Percentiles rank a stretch among this genome's conserved stretches.
phyloP scores from a whole-genome alignment of 2,329 filamentous ascomycete species.

The Hypocrella siamensis region DNA sequence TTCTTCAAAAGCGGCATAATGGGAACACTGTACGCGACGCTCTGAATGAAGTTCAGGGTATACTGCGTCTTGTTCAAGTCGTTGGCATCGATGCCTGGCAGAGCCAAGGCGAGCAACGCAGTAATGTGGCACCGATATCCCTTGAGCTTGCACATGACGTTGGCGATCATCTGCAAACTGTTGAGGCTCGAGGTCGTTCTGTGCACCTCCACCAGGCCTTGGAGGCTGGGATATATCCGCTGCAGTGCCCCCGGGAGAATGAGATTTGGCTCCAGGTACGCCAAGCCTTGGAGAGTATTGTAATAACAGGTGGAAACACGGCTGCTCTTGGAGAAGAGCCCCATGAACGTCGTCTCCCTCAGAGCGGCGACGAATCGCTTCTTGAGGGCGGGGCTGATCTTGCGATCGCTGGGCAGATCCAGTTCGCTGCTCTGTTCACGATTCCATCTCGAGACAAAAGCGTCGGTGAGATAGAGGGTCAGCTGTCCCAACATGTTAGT shows the following conservation, averaged over 20 bases:
- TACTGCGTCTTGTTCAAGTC: slow-evolving; percentile 94
- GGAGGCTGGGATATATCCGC: slow-evolving; percentile 90
- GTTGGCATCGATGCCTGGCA: slow-evolving; percentile 95
- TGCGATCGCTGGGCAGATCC: slow-evolving; percentile 65
- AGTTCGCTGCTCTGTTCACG: slow-evolving; percentile 86
- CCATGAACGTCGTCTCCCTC: slow-evolving; percentile 93
- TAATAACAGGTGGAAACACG: slow-evolving; percentile 87
- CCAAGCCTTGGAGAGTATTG: slow-evolving; percentile 74
- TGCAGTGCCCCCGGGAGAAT: slow-evolving; percentile 89
- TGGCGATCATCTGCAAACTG: slow-evolving; percentile 80
- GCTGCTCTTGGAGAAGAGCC: slow-evolving; percentile 88
- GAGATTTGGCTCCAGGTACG: slow-evolving; percentile 79
- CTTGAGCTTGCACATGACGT: slow-evolving; percentile 81
- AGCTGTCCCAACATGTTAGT: slow-evolving; percentile 80
- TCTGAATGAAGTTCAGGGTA: slow-evolving; percentile 87
- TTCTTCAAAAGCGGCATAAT: slow-evolving; percentile 57
- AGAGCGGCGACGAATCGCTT: slow-evolving; percentile 78
- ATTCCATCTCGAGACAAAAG: slow-evolving; percentile 97
- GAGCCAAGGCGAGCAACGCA: slow-evolving; percentile 74
- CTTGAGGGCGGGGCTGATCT: slow-evolving; percentile 67
- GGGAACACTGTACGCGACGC: slow-evolving; percentile 90
- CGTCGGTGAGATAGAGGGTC: slow-evolving; percentile 82
- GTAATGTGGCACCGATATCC: slow-evolving; percentile 96
- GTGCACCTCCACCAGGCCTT: slow-evolving; percentile 93
- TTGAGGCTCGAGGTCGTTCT: slow-evolving; percentile 87